Evolutionary conservation across 805 yeast genomes (phyloP).

Genomic region (Metschnikowia orientalis): DNA sequence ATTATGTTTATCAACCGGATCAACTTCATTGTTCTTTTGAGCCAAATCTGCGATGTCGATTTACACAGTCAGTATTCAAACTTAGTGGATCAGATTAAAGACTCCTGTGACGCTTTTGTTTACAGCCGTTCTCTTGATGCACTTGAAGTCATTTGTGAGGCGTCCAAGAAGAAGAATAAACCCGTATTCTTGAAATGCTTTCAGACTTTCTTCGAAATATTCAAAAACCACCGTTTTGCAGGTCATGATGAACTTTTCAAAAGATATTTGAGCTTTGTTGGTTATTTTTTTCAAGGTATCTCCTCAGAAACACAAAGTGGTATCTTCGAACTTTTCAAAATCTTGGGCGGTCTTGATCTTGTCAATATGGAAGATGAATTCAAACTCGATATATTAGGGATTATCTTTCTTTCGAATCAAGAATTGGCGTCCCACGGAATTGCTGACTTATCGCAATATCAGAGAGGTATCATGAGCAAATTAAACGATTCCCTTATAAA

Average conservation of each 20-base stretch:
- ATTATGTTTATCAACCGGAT: slow-evolving; percentile 35
- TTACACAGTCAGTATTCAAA: slow-evolving; percentile 26
- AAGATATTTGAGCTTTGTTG: slow-evolving; percentile 4
- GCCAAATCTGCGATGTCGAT: slow-evolving; percentile 33
- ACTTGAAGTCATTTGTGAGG: slow-evolving; percentile 17
- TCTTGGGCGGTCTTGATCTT: slow-evolving; percentile 7
- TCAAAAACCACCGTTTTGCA: slow-evolving; percentile 5
- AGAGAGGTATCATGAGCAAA: slow-evolving; percentile 15
- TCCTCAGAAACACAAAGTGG: slow-evolving; percentile 2
- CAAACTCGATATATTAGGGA: slow-evolving; percentile 8
- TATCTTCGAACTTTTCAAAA: slow-evolving; percentile 8
- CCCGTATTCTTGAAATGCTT: slow-evolving; percentile 22
- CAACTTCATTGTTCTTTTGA: slow-evolving; percentile 32
- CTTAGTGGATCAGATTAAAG: slow-evolving; percentile 22
- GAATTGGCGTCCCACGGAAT: slow-evolving; percentile 5
- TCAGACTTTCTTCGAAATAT: slow-evolving; percentile 14
- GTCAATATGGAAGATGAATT: slow-evolving; percentile 5
- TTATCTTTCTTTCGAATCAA: slow-evolving; percentile 9
- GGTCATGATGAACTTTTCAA: slow-evolving; percentile 6
- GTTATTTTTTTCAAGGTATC: slow-evolving; percentile 8
- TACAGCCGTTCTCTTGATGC: slow-evolving; percentile 22
- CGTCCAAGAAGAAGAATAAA: slow-evolving; percentile 12
- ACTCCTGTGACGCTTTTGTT: slow-evolving; percentile 23
- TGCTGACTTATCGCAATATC: slow-evolving; percentile 16
- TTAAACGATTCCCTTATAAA: slow-evolving; percentile 9